Conservation (phyloP, 352 stramenopile genomes). For the Pythium dissimile region DNA sequence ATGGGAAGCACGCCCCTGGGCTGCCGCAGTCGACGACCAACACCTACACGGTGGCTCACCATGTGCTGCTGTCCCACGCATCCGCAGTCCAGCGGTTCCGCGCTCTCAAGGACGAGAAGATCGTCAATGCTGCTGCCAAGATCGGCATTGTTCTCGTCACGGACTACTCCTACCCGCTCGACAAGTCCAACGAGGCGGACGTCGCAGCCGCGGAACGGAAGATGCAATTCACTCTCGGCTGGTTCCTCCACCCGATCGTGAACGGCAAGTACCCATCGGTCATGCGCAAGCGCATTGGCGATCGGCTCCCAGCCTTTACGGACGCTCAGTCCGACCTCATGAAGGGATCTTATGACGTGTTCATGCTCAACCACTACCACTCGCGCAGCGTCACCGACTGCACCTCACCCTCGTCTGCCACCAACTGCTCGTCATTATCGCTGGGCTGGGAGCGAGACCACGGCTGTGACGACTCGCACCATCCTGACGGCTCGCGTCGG, state of each 20-base stretch:
- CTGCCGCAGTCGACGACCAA: conserved; percentile 34
- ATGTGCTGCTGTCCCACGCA: conserved; percentile 91
- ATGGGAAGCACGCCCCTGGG: conserved; percentile 40
- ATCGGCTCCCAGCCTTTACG: conserved; percentile 86
- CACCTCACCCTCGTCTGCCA: conserved; percentile 39
- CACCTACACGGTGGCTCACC: conserved; percentile 69
- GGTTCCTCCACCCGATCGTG: conserved; percentile 91
- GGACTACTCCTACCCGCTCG: conserved; percentile 73
- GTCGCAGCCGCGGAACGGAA: conserved; percentile 69
- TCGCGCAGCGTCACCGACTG: conserved; percentile 10
- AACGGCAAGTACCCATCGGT: conserved; percentile 89
- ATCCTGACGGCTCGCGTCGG: conserved; percentile 52
- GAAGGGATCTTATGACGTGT: conserved; percentile 88
- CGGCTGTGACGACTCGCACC: conserved; percentile 48
- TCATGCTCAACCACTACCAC: conserved; percentile 95
- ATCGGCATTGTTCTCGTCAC: conserved; percentile 93
- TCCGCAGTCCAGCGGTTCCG: conserved; percentile 83
- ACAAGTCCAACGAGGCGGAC: conserved; percentile 43
- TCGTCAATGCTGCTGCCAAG: conserved; percentile 42
- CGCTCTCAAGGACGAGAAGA: conserved; percentile 48
- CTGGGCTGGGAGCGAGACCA: conserved; percentile 45
- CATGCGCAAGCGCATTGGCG: conserved; percentile 82
- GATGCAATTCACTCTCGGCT: conserved; percentile 90
- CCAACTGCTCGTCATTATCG: conserved; percentile 39
- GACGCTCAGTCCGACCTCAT: conserved; percentile 64